These are phyloP conservation scores for Botrytis squamosa DNA, from an alignment of 2,329 filamentous ascomycete species.

Conservation along the genomic window DNA sequence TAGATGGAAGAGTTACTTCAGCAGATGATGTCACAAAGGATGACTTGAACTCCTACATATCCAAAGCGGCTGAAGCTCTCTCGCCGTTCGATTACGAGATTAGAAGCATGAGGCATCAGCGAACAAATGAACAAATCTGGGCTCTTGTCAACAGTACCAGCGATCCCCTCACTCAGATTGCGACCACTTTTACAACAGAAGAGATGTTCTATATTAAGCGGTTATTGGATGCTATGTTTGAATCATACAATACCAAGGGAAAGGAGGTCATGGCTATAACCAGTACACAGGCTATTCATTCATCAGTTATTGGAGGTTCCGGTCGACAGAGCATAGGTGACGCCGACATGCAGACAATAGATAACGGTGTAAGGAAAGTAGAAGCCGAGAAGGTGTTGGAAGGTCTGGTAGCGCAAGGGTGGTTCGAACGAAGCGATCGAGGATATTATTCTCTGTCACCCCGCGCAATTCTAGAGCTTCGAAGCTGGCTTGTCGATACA, in stretches of 20 bases:
- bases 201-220: conserved; percentile 90
- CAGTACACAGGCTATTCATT: conserved; percentile 71
- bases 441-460: conserved; percentile 76
- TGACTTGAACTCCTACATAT: conserved; percentile 67
- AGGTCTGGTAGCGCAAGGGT: conserved; percentile 73
- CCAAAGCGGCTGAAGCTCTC: conserved; percentile 68
- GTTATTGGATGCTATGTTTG: conserved; percentile 87
- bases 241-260: conserved; percentile 75
- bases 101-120: conserved; percentile 69
- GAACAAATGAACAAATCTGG: conserved; percentile 65
- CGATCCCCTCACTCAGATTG: conserved; percentile 81
- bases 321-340: conserved; percentile 34
- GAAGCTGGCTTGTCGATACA: conserved; percentile 78
- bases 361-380: conserved; percentile 66
- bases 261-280: conserved; percentile 82
- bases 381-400: conserved; percentile 74
- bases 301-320: conserved; percentile 60
- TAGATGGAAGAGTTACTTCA: conserved; percentile 47
- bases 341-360: conserved; percentile 39
- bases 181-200: conserved; percentile 75
- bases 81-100: conserved; percentile 87
- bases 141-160: conserved; percentile 86
- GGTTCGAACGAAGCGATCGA: conserved; percentile 72
- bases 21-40: conserved; percentile 65
- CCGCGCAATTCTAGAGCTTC: conserved; percentile 79